Conservation (phyloP, 305 asterid species). For the Rubia balearica region DNA sequence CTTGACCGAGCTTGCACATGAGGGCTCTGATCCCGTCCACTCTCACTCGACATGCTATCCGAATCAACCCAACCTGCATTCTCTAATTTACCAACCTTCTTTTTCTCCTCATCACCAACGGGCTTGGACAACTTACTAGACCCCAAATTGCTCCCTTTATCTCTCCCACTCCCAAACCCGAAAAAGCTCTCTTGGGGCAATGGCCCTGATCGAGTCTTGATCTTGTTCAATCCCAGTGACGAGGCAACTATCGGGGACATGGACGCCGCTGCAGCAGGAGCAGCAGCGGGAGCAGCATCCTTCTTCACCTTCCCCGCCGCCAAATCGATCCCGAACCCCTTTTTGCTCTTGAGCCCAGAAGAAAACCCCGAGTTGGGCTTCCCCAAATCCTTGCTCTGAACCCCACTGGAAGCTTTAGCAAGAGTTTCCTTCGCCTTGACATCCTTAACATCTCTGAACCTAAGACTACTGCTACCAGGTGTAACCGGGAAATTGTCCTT, state of each 20-base stretch:
- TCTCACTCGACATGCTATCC: conserved; percentile 60
- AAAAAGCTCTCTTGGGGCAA: conserved; percentile 97
- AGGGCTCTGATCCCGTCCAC: conserved; percentile 72
- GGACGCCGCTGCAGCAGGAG: conserved; percentile 28
- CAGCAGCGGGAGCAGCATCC: conserved; percentile 27
- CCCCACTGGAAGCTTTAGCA: conserved; percentile 9
- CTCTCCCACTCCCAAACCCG: conserved; percentile 57
- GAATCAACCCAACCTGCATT: conserved; percentile 37
- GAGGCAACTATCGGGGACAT: conserved; percentile 96
- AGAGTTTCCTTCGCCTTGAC: conserved; percentile 39
- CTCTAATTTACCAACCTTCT: conserved; percentile 32
- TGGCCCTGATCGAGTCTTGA: conserved; percentile 98
- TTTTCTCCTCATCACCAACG: conserved; percentile 36
- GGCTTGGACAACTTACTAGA: conserved; percentile 79
- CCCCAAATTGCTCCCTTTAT: conserved; percentile 63
- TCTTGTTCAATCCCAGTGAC: conserved; percentile 91
- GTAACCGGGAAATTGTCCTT: conserved; percentile 44
- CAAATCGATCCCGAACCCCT: conserved; percentile 37
- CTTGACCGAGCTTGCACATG: conserved; percentile 58
- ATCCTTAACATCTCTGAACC: conserved; percentile 46
- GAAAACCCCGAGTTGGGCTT: conserved; percentile 31
- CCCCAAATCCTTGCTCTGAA: conserved; percentile 24
- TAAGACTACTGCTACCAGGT: conserved; percentile 24
- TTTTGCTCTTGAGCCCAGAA: conserved; percentile 23
- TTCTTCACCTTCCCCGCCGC: conserved; percentile 27